Evolutionary conservation across 73 alveolate genomes (phyloP).

Genomic region (Durusdinium trenchii): DNA sequence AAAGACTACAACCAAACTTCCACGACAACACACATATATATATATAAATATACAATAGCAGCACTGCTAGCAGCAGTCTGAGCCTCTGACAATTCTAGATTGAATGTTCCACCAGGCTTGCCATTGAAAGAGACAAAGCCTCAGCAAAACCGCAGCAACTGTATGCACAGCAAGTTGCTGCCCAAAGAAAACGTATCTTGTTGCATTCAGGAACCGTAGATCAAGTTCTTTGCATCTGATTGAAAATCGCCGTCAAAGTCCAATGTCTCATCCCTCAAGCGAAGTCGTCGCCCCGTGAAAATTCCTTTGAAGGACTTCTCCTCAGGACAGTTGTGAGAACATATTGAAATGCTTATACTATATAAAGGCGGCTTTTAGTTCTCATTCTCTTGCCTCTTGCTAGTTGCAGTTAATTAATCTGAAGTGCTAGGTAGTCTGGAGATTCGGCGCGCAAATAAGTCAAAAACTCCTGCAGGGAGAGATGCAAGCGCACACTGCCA

Average conservation of each 20-base stretch:
- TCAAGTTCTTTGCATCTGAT: slow-evolving; percentile 43
- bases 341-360: not conserved
- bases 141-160: not conserved
- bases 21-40: not conserved
- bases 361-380: too few species aligned
- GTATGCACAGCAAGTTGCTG: not conserved
- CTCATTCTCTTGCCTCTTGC: too few species aligned
- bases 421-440: slow-evolving; percentile 36
- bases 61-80: not conserved
- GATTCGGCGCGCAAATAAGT: slow-evolving; percentile 78
- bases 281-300: slow-evolving; percentile 75
- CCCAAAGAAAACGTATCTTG: too few species aligned
- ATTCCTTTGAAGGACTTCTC: slow-evolving; percentile 46
- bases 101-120: slow-evolving; percentile 88
- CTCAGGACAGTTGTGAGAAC: not conserved
- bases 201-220: slow-evolving; percentile 42
- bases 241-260: slow-evolving; percentile 74
- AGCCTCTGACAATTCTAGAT: slow-evolving; percentile 38
- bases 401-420: not conserved
- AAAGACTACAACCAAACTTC: not conserved
- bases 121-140: slow-evolving; percentile 65
- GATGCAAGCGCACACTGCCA: not conserved
- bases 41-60: not conserved
- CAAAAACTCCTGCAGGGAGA: slow-evolving; percentile 48
- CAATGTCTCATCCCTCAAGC: slow-evolving; percentile 69